Evolutionary conservation across 768 basidiomycete genomes (phyloP), one percentile per base, ranked within the genome.

Genomic region (Hysterangium stoloniferum): DNA sequence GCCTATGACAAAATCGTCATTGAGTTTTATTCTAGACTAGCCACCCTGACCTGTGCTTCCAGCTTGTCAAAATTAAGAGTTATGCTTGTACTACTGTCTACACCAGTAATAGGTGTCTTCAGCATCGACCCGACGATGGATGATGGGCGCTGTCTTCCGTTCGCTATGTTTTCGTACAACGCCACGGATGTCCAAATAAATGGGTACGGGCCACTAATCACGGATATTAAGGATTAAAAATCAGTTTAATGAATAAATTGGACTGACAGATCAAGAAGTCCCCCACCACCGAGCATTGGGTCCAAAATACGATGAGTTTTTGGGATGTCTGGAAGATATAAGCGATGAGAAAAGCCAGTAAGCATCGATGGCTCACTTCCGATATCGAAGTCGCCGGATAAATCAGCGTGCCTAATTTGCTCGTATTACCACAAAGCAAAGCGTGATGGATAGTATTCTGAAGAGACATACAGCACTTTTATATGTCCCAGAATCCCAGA

Each of bases 241-340:
- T 22, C 28, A 15, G 11, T 28, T 27, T 28, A 38, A 40, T 49
- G 28, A 32, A 24, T 34, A 8, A 38, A 37, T 1, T 29, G 15
- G 6, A 66, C 83, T 65, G 56, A 89, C 85, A 93, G 74, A 62
- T 93, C 91, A 19, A 95, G 75, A 25, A 95, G 61, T 11, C 81
- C 87, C 0, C 90, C 90, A 8, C 91, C 90, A 22, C 86, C 91
- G 4, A 95, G 74, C 17, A 65, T 63, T 3, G 91, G 89, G 58
- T 92, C 79, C 52, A 93, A 64, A 54, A 93, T 86, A 47, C 91
- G 71, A 66, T 88, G 80, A 0, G 79, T 84, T 52, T 66, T 69
- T 0, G 85, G 80, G 36, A 82, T 66, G 56, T 82, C 86, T 87
- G 28, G 25, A 13, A 35, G 7, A 3, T 25, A 24, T 11, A 11